Evolutionary conservation across 2,329 filamentous ascomycete genomes (phyloP), one percentile per base, ranked within the genome.

Genomic region (Stagonosporopsis chrysanthemi): DNA sequence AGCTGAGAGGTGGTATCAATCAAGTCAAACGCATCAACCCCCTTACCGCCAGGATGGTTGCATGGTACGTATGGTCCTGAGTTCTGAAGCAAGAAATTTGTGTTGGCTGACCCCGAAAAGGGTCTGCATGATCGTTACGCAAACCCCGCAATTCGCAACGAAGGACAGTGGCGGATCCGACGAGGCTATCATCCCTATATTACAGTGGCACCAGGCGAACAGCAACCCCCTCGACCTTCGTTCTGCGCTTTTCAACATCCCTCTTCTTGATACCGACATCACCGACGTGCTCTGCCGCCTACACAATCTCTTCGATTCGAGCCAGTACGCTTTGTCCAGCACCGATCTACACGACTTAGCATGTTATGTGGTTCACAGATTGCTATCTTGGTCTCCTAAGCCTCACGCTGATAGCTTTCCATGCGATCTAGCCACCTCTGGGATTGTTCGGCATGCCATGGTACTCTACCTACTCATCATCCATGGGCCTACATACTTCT

Each of bases 71-170:
- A 26, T 12, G 31, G 14, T 52, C 7, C 8, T 3, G n/a, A 28
- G 22, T n/a, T 2, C 11, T 14, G 9, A 11, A 8, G 3, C 15
- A 15, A 12, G 6, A n/a, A 6, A 15, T 36, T 4, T 12, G 29
- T 31, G 8, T 35, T 36, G 24, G 9, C 56, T 63, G 9, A 62
- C 64, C 22, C 22, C 11, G 11, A 7, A 2, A 29, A 86, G 84
- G 84, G 82, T 86, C n/a, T 83, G 83, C 0, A 77, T 86, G 78
- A 74, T 87, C 4, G 78, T 86, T 6, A 83, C 75, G 56, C 81
- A 82, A 7, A 48, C 63, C 23, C 84, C 84, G 17, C 84, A 86
- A 56, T 87, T 86, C 54, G 56, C 75, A 3, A 80, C 78, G 0
- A 83, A 86, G 52, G 78, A 84, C 60, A 81, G 86, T 28, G 42